Percentiles rank a stretch among this genome's conserved stretches.
These are phyloP conservation scores for Gnaphalium uliginosum DNA, from an alignment of 129 eudicot species.

Conservation along the genomic window DNA sequence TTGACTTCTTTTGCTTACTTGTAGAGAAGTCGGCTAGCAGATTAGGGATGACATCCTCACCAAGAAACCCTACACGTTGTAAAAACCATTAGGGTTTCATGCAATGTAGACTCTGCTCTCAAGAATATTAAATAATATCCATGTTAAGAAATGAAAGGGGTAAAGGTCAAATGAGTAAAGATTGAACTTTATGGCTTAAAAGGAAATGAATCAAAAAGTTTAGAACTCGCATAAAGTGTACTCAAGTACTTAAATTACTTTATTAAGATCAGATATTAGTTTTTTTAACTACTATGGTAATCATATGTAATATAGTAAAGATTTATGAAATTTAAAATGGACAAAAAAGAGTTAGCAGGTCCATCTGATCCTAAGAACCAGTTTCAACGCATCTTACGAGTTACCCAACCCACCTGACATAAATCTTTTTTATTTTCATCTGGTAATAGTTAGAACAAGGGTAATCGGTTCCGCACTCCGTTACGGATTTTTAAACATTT, in stretches of 20 bases:
- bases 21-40: slow-evolving; percentile 67
- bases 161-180: background rate
- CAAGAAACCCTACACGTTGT: slow-evolving; percentile 67
- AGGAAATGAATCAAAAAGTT: background rate
- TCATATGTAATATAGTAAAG: background rate
- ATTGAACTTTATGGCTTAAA: background rate
- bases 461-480: too few species aligned
- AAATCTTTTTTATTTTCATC: too few species aligned
- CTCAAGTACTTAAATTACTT: background rate
- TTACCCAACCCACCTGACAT: slow-evolving; percentile 4
- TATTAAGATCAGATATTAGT: background rate
- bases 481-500: too few species aligned
- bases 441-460: too few species aligned
- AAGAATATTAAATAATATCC: background rate
- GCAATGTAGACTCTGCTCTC: background rate
- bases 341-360: background rate
- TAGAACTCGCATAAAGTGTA: background rate
- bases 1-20: slow-evolving; percentile 58
- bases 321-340: background rate
- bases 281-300: background rate
- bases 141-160: background rate
- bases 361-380: background rate
- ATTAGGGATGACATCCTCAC: slow-evolving; percentile 63
- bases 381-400: background rate
- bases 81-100: background rate